Percentiles rank a stretch among this genome's conserved stretches.
Evolutionary conservation across 228 moss, liverwort and hornwort species (phyloP).

Genomic region (Sphagnum fallax): DNA sequence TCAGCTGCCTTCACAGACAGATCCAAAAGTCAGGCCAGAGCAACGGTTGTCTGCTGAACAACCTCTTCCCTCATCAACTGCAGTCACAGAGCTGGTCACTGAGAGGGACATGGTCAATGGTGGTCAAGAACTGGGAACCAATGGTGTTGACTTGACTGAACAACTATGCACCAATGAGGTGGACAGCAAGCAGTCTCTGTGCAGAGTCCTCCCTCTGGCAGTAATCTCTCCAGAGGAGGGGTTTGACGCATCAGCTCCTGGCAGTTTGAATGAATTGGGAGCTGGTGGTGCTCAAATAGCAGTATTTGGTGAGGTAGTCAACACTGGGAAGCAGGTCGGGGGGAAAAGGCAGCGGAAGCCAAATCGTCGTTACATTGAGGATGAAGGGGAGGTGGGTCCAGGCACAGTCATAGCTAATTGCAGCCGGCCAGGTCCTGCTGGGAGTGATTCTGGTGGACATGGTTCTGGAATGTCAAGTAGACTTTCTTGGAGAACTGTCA

Average conservation of each 20-base stretch:
- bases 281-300: constrained; percentile 61
- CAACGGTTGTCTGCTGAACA: constrained; percentile 58
- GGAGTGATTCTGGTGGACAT: constrained; percentile 31
- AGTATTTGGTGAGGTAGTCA: constrained; percentile 62
- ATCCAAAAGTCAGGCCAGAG: constrained; percentile 54
- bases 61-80: constrained; percentile 50
- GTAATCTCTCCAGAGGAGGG: constrained; percentile 43
- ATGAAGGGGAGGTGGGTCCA: constrained; percentile 44
- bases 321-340: constrained; percentile 57
- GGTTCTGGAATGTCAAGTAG: constrained; percentile 23
- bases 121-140: constrained; percentile 21
- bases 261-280: constrained; percentile 45
- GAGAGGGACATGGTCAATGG: constrained; percentile 42
- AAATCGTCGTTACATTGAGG: constrained; percentile 84
- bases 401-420: constrained; percentile 26
- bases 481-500: constrained; percentile 68
- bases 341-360: constrained; percentile 91
- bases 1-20: constrained; percentile 2
- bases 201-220: constrained; percentile 38
- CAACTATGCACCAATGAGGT: constrained; percentile 32
- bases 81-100: constrained; percentile 25
- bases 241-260: constrained; percentile 33
- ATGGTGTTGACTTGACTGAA: constrained; percentile 20
- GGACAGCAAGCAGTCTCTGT: constrained; percentile 41
- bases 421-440: constrained; percentile 29